Evolutionary conservation across 225 moss, liverwort and hornwort species (phyloP), one percentile per base, ranked within the genome.

Genomic region (Antitrichia curtipendula): DNA sequence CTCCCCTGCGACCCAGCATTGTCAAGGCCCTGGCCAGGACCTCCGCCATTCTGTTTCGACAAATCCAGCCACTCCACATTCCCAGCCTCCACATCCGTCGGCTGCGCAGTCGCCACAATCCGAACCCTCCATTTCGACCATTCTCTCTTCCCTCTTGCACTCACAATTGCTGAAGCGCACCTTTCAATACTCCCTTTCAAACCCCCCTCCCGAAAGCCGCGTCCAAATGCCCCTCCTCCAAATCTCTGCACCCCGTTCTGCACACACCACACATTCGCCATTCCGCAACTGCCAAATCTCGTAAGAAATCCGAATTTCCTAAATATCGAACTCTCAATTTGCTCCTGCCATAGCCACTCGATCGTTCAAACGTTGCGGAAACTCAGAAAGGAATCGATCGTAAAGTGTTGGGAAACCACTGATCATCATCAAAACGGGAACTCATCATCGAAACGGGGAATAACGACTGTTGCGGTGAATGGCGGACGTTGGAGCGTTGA

Each of bases 51-150:
- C 50, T 85, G 91, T 81, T 84, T 90, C 75, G 78, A 69, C 69
- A 90, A 86, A 69, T 91, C 94, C 75, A 91, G 90, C 92, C 92
- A 91, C 78, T 91, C 91, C 86, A 91, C 87, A 86, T 89, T 92
- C 73, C 91, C 91, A 69, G 91, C 84, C 91, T 94, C 92, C 81
- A 92, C 84, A 90, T 92, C 92, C 40, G 92, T 89, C 54, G 92
- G 88, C 27, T 88, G 92, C 63, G 90, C 83, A 68, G 86, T 82
- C 25, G 87, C 71, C 61, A 66, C 89, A 82, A 92, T 70, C 86
- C 86, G 68, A n/a, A 90, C 29, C 43, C 84, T 36, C 82, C 71
- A 78, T 73, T 81, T 82, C 45, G 73, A 29, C 66, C 88, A 87
- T 89, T 40, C 82, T 71, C 86, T 73, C 50, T 25, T 43, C 41